Evolutionary conservation across 345 rosid species (phyloP), one percentile per base, ranked within the genome.

Genomic region (Lumnitzera racemosa): DNA sequence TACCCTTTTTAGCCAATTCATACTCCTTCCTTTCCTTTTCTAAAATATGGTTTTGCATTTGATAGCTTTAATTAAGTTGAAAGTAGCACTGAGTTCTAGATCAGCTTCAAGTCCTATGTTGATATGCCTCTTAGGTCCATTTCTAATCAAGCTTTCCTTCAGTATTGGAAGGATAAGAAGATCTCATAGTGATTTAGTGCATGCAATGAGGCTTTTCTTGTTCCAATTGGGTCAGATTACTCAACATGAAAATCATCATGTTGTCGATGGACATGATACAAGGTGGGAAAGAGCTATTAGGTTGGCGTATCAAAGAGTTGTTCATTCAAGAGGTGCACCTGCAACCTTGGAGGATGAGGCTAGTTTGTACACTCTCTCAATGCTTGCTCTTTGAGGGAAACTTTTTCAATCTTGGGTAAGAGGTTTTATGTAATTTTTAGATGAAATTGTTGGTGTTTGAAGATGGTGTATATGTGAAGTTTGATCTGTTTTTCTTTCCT

Each of bases 241-340:
- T 43, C 51, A 50, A 49, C 69, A 49, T 16, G 2, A 13, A 15
- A 62, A 61, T 51, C 55, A 27, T 29, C 60, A 12, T 3, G 41
- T 29, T 1, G 46, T 49, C 50, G 41, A 4, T 23, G 52, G 15
- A 55, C 10, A 55, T 3, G 27, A 17, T 46, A 47, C 46, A 51
- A 59, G 78, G 50, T 73, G 78, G 81, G 53, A 59, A 57, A 61
- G 71, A 56, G 64, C 75, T 27, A 25, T 61, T 47, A 61, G 74
- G 61, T 41, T 70, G 43, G 55, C 70, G 52, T 17, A 24, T 50
- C 58, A 13, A 54, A 70, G 81, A 27, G 43, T 13, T 61, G 16
- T 48, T 55, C 16, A 23, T 15, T 5, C 49, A 10, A 24, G 48
- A 4, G 49, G 31, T 54, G 12, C 47, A 20, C 17, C 29, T 53